phyloP scores from a whole-genome alignment of 1,284 basidiomycete genomes.

The Papiliotrema nemorosa region DNA sequence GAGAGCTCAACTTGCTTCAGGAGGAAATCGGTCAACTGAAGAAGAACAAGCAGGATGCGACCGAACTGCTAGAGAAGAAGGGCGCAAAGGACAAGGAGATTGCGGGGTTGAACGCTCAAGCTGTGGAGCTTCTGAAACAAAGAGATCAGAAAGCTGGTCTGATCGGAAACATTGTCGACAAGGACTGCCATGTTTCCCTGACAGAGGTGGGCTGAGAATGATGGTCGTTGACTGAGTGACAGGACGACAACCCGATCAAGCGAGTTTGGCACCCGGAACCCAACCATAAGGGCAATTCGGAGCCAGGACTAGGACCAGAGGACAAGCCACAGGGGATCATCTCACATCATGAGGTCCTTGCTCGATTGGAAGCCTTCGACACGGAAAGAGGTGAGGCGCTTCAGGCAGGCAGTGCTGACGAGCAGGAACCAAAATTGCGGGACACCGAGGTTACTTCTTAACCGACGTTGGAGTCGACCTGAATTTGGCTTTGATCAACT shows the following conservation, averaged over 20 bases:
- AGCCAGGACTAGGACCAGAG: slow-evolving; percentile 51
- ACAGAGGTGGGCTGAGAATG: slow-evolving; percentile 65
- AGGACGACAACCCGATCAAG: slow-evolving; percentile 85
- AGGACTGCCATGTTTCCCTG: slow-evolving; percentile 75
- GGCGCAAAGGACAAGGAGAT: slow-evolving; percentile 70
- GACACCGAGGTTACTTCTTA: slow-evolving; percentile 95
- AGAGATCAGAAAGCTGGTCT: slow-evolving; percentile 67
- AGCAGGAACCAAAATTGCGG: slow-evolving; percentile 80
- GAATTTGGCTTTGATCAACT: slow-evolving; percentile 93
- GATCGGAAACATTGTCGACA: slow-evolving; percentile 91
- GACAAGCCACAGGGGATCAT: slow-evolving; percentile 69
- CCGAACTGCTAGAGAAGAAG: slow-evolving; percentile 82
- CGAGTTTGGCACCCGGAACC: slow-evolving; percentile 84
- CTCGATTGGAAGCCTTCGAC: slow-evolving; percentile 91
- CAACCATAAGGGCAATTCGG: slow-evolving; percentile 55
- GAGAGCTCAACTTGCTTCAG: slow-evolving; percentile 83
- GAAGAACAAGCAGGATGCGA: slow-evolving; percentile 89
- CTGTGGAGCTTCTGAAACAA: slow-evolving; percentile 69
- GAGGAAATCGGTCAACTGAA: slow-evolving; percentile 93
- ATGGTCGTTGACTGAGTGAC: slow-evolving; percentile 1
- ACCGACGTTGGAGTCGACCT: slow-evolving; percentile 94
- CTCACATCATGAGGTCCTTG: slow-evolving; percentile 93
- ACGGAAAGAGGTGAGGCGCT: slow-evolving; percentile 73
- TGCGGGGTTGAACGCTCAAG: slow-evolving; percentile 61
- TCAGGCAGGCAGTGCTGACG: background rate